Conservation (phyloP, 2,329 filamentous ascomycete genomes). For the Trichoderma gracile region DNA sequence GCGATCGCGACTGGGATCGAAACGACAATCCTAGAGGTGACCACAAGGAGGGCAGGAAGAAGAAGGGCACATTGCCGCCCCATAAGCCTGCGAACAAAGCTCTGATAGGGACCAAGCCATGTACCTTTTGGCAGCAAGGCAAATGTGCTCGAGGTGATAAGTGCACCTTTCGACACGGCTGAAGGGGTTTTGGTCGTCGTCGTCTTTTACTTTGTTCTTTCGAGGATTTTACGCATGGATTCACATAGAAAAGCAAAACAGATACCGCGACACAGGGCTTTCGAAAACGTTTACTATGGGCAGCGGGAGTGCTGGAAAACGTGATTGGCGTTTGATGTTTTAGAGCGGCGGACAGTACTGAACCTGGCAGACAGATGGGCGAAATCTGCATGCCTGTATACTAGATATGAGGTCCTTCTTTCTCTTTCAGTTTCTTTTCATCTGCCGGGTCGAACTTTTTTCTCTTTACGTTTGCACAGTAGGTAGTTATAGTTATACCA, state of each 20-base stretch:
- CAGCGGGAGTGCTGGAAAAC: slow-evolving; percentile 10
- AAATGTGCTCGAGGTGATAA: slow-evolving; percentile 72
- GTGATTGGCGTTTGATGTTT: slow-evolving; percentile 23
- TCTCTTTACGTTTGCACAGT: too few relatives aligned
- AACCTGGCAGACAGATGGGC: neutral
- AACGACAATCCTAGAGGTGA: slow-evolving; percentile 38
- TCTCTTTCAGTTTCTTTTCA: too few relatives aligned
- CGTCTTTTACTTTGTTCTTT: neutral
- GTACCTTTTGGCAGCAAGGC: slow-evolving; percentile 69
- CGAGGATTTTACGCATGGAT: neutral
- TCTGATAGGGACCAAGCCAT: slow-evolving; percentile 66
- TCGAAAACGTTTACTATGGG: slow-evolving; percentile 1
- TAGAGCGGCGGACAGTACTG: neutral
- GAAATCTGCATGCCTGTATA: slow-evolving; percentile 23
- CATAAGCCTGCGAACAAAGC: slow-evolving; percentile 55
- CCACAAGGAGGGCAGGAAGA: slow-evolving; percentile 44
- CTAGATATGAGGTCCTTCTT: slow-evolving; percentile 10
- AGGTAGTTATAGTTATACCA: too few relatives aligned
- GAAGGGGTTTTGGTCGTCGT: neutral
- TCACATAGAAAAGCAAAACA: neutral
- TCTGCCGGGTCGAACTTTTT: too few relatives aligned
- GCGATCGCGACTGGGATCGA: slow-evolving; percentile 40
- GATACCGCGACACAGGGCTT: neutral
- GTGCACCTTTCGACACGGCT: slow-evolving; percentile 72
- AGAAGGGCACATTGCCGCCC: slow-evolving; percentile 43